Evolutionary conservation across 148 eudicot species (phyloP).

Genomic region (Simmondsia chinensis): DNA sequence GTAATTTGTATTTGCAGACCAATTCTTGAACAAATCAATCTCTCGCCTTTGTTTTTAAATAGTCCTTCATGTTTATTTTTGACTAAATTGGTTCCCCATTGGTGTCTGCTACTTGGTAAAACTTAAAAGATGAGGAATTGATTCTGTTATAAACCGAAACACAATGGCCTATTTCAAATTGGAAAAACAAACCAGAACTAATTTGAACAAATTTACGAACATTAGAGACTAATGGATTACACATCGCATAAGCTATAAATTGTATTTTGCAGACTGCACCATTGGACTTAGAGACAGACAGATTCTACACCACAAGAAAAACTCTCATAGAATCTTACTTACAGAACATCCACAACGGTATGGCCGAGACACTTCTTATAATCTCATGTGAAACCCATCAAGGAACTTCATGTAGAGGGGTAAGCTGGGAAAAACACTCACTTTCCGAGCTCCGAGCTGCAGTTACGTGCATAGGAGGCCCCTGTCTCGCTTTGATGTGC

Average conservation of each 20-base stretch:
- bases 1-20: too few species aligned
- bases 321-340: constrained; percentile 50
- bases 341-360: constrained; percentile 50
- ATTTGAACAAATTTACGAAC: too few species aligned
- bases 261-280: constrained; percentile 65
- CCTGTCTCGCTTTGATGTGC: constrained; percentile 60
- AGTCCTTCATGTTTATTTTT: too few species aligned
- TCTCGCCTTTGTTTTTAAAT: too few species aligned
- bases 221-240: too few species aligned
- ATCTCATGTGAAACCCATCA: constrained; percentile 69
- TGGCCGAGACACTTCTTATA: constrained; percentile 73
- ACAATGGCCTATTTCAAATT: too few species aligned
- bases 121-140: too few species aligned
- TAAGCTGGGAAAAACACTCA: constrained; percentile 74
- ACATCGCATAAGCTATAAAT: neutral
- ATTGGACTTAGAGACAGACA: constrained; percentile 68
- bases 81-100: too few species aligned
- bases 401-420: constrained; percentile 80
- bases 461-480: constrained; percentile 74
- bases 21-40: too few species aligned
- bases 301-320: constrained; percentile 54
- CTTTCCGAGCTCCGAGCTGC: constrained; percentile 73
- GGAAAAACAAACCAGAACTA: too few species aligned
- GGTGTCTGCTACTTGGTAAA: too few species aligned
- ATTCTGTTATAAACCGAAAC: too few species aligned